Conservation (phyloP, 257 asterid species). For the Phtheirospermum japonicum region DNA sequence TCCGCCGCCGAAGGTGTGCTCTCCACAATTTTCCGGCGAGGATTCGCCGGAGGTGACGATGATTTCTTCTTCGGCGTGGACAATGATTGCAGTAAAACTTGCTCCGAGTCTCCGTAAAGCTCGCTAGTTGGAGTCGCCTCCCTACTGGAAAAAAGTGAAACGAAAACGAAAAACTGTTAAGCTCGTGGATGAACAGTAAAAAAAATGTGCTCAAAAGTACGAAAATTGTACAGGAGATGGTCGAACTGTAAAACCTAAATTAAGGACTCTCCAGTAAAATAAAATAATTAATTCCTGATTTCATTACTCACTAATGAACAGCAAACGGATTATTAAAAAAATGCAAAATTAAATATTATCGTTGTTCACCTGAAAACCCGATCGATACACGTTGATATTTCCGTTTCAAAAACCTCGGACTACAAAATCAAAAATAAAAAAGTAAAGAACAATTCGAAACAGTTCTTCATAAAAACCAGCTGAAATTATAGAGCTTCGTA, state of each 20-base stretch:
- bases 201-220: background rate
- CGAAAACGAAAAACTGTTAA: conserved; percentile 15
- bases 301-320: background rate
- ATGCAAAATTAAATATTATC: background rate
- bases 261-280: too few relatives aligned
- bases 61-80: conserved; percentile 35
- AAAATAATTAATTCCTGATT: too few relatives aligned
- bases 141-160: conserved; percentile 35
- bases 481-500: background rate
- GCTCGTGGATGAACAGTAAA: conserved; percentile 4
- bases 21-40: conserved; percentile 30
- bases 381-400: conserved; percentile 40
- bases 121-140: conserved; percentile 49
- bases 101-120: conserved; percentile 44
- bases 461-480: background rate
- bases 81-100: conserved; percentile 20
- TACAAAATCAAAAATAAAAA: conserved; percentile 31
- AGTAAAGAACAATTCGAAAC: background rate
- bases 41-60: conserved; percentile 20
- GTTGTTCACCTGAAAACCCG: conserved; percentile 52
- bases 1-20: conserved; percentile 58
- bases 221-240: background rate
- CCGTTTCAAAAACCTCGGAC: conserved; percentile 43
- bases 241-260: background rate
- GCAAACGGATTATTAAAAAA: background rate